phyloP scores from a whole-genome alignment of 176 grass and related monocot species.

The Carex myosuroides region DNA sequence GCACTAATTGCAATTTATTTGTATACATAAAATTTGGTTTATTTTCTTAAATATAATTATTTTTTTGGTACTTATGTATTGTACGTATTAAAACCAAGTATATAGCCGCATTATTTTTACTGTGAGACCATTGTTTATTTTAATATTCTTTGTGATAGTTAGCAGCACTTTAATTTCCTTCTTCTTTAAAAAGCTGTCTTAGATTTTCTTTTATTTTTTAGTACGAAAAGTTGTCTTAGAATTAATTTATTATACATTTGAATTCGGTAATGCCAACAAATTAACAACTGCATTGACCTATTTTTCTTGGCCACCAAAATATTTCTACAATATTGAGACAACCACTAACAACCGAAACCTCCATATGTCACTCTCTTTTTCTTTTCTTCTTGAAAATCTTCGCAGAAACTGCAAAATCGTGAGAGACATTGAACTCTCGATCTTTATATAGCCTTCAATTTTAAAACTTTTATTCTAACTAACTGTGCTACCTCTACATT shows the following conservation, averaged over 20 bases:
- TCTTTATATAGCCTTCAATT: no score
- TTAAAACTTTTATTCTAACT: no score
- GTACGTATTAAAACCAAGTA: not conserved
- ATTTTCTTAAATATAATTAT: not conserved
- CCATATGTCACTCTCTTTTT: not conserved
- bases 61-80: not conserved
- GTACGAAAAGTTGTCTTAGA: no score
- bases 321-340: not conserved
- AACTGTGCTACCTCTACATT: no score
- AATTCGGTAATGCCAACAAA: slow-evolving; percentile 9
- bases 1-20: no score
- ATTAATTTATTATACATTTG: not conserved
- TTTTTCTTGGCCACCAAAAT: not conserved
- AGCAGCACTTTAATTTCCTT: not conserved
- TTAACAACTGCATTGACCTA: not conserved
- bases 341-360: not conserved
- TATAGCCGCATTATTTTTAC: not conserved
- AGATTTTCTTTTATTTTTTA: not conserved
- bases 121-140: not conserved
- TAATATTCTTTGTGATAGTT: not conserved
- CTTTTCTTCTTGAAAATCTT: no score
- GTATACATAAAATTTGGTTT: not conserved
- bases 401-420: no score
- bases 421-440: no score
- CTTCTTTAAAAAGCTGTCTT: not conserved